These are phyloP conservation scores for Lolium multiflorum DNA, from an alignment of 176 grass and related monocot genomes.

Conservation along the genomic window DNA sequence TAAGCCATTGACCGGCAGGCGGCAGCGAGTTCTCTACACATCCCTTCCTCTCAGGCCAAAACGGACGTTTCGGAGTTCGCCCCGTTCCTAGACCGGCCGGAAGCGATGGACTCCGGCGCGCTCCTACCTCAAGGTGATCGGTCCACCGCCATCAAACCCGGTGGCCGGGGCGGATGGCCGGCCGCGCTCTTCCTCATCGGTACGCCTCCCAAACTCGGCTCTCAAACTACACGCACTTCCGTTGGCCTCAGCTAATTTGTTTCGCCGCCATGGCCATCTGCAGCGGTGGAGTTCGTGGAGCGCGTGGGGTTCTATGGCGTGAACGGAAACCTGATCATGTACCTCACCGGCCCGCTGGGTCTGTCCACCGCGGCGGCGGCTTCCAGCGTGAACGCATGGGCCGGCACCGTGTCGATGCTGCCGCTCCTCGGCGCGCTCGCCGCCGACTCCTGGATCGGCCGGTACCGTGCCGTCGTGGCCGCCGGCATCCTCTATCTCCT, in stretches of 20 bases:
- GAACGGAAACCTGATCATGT: slow-evolving; percentile 67
- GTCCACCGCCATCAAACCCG: slow-evolving; percentile 12
- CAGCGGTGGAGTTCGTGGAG: slow-evolving; percentile 68
- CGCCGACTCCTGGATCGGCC: slow-evolving; percentile 68
- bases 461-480: slow-evolving; percentile 47
- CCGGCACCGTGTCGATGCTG: slow-evolving; percentile 47
- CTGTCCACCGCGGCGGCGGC: slow-evolving; percentile 54
- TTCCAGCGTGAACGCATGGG: slow-evolving; percentile 54
- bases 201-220: neutral
- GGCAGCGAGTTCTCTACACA: no score
- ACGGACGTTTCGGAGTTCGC: neutral
- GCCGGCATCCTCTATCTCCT: slow-evolving; percentile 55
- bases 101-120: slow-evolving; percentile 32
- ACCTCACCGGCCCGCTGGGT: slow-evolving; percentile 70
- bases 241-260: neutral
- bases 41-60: neutral
- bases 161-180: slow-evolving; percentile 58
- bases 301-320: slow-evolving; percentile 66
- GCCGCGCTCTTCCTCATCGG: slow-evolving; percentile 72
- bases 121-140: neutral
- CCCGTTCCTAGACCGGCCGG: no score
- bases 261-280: neutral
- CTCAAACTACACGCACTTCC: neutral
- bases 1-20: no score
- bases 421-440: slow-evolving; percentile 65